Conservation (phyloP, 1,284 basidiomycete genomes). For the Puccinia coronata region DNA sequence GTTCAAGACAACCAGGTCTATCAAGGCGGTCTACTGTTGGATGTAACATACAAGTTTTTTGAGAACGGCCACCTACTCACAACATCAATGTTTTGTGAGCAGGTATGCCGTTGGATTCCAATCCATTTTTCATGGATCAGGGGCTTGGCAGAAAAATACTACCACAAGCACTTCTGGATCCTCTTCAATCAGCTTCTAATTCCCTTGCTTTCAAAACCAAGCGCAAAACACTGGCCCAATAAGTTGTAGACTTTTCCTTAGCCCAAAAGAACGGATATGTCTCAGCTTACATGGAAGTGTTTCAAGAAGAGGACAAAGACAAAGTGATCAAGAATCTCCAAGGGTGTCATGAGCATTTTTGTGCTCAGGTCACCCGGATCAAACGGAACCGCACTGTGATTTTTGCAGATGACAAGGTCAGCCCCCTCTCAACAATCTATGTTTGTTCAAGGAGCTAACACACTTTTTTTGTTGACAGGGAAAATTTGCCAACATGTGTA, state of each 20-base stretch:
- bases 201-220: too few relatives aligned
- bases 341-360: constrained; percentile 24
- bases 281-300: too few relatives aligned
- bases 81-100: constrained; percentile 11
- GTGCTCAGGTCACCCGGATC: neutral
- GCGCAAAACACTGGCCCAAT: too few relatives aligned
- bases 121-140: constrained; percentile 18
- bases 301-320: too few relatives aligned
- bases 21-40: neutral
- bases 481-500: too few relatives aligned
- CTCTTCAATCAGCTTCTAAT: too few relatives aligned
- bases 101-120: constrained; percentile 2
- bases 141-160: neutral
- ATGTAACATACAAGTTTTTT: constrained; percentile 23
- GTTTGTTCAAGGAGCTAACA: too few relatives aligned
- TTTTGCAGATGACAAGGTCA: too few relatives aligned
- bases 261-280: neutral
- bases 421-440: too few relatives aligned
- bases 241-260: constrained; percentile 9
- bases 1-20: neutral
- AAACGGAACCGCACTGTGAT: neutral
- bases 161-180: neutral
- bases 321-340: neutral
- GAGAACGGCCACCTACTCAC: constrained; percentile 11
- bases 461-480: too few relatives aligned